Evolutionary conservation across 2,329 filamentous ascomycete genomes (phyloP), one percentile per base, ranked within the genome.

Genomic region (Cyphellophora attinorum): DNA sequence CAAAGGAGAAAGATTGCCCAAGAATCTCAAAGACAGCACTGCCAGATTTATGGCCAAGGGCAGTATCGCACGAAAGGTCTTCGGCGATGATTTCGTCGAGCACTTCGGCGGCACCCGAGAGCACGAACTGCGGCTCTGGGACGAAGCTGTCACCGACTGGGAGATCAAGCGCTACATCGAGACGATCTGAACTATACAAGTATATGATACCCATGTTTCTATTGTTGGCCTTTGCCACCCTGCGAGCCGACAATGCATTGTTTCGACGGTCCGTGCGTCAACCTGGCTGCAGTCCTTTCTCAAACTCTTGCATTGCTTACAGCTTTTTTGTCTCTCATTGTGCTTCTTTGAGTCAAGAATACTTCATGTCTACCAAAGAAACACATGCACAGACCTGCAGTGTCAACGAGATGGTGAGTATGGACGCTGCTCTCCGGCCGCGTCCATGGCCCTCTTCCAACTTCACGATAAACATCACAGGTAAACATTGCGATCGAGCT

Each of bases 81-180:
- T 98, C 59, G 91, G 91, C 0, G 82, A 96, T 56, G 83, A 81
- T 6, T 98, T 98, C 61, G 91, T 98, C 3, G 88, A 96, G 11
- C 91, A 96, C 58, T 98, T 80, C 64, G 85, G 80, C 10, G 91
- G 91, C 11, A 94, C 89, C 12, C 74, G 91, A 45, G 81, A 93
- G 57, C 88, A 98, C 59, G 91, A 98, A 61, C 72, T 91, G 39
- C 68, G 83, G 41, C 61, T 94, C 13, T 98, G 84, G 81, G 88
- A 96, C 51, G 89, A 96, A 58, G 88, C 88, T 2, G 89, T 96
- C 5, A 96, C 91, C 13, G 91, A 96, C 59, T 96, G 89, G 86
- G 89, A 69, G 58, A 81, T 77, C 36, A 45, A 39, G 34, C 37
- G 47, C 34, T 49, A 49, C 31, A 49, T 49, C 34, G 47, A 49